Base-by-base conservation (phyloP, 345 rosid species). In the Excoecaria agallocha region DNA sequence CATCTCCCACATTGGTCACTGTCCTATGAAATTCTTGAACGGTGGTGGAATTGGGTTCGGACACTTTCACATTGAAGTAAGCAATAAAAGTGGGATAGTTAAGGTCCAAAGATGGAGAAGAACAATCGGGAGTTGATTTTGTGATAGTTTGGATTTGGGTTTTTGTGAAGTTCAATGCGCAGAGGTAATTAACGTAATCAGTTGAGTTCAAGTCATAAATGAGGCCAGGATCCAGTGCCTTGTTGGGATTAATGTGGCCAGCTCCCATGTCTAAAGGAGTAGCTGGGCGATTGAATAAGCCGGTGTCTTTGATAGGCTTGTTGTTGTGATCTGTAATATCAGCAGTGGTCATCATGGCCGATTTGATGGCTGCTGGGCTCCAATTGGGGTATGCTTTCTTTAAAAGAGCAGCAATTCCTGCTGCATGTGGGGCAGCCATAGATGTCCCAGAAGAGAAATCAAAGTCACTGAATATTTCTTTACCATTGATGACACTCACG, bases 21-120 rank as follows among this genome's bases (percentile, higher is more conserved):
- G 93, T 89, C 74, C 91, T 81, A 20, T 58, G 71, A 74, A 84
- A 87, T 65, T 82, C 84, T 10, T 50, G 74, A 24, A 59, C 75
- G 0, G 46, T 70, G 11, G 39, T 67, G 43, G 73, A 35, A 69
- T 68, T 12, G 0, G 73, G 20, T 12, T 64, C 51, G 0, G 77
- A 65, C n/a, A 19, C 37, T 4, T 73, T 67, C 3, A 43, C 71
- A 0, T 57, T 71, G 64, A 78, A 85, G 48, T 73, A 79, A 15
- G 84, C 88, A 0, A 90, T 84, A 57, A 90, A 88, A 41, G 93
- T 85, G 63, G 89, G 90, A 74, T 87, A 89, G 70, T 89, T 89
- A 6, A 87, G 80, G 75, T 87, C 90, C 41, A 68, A 49, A 16
- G 90, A 80, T 3, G 85, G 81, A 17, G 50, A 61, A 3, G 87